phyloP scores from a whole-genome alignment of 1,284 basidiomycete genomes.

The Xanthoconium separans region DNA sequence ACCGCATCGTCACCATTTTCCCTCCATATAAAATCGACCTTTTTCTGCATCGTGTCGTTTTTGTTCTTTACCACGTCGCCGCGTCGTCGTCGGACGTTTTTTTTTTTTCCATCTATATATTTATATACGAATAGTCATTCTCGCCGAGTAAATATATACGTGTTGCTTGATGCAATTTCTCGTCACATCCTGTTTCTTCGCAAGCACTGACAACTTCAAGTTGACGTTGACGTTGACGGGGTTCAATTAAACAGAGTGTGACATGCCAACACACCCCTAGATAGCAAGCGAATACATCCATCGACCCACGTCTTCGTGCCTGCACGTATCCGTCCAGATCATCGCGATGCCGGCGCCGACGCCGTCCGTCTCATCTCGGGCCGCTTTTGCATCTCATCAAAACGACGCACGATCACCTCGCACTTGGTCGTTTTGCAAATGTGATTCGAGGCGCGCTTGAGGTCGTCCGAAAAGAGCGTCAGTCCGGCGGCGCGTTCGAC shows the following conservation, averaged over 20 bases:
- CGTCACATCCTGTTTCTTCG: constrained; percentile 3
- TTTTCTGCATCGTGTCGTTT: constrained; percentile 2
- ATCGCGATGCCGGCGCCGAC: constrained; percentile 41
- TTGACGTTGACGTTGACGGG: not conserved
- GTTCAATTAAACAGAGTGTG: not conserved
- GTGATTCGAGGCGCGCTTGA: constrained; percentile 81
- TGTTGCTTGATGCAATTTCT: constrained; percentile 32
- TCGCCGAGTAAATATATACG: constrained; percentile 15
- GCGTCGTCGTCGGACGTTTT: constrained; percentile 12
- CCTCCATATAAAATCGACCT: constrained; percentile 12
- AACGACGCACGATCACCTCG: constrained; percentile 79
- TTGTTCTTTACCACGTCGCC: not conserved
- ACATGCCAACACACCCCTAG: not conserved
- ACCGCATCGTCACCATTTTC: constrained; percentile 22
- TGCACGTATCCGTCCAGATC: not conserved
- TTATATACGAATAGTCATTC: constrained; percentile 24
- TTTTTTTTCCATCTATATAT: constrained; percentile 5
- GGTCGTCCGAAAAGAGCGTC: constrained; percentile 80
- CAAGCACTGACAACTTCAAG: not conserved
- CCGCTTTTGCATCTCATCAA: constrained; percentile 85
- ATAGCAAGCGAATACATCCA: constrained; percentile 6
- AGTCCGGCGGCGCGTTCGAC: constrained; percentile 93
- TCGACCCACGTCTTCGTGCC: not conserved
- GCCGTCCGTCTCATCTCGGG: constrained; percentile 52
- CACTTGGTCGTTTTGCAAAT: constrained; percentile 89